Base-by-base conservation (phyloP, 257 asterid genomes). In the Sherardia arvensis region DNA sequence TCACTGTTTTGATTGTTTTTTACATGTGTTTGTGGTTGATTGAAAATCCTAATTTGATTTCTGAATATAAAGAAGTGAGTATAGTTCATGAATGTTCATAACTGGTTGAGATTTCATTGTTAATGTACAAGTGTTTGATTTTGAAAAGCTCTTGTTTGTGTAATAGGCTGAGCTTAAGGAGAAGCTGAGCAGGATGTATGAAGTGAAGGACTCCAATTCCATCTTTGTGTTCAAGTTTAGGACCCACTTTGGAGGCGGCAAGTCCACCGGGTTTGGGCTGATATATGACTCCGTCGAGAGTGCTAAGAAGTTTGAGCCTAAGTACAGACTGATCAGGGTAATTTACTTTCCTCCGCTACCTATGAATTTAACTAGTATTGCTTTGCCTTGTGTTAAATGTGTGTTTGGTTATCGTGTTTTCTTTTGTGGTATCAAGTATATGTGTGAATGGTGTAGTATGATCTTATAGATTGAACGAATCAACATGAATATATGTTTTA, bases 211-310 rank as follows among this genome's bases (percentile, higher is more conserved):
- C 25, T 72, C 86, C 12, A 91, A 91, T 75, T 71, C 95, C 62
- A 91, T 87, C 68, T 91, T 87, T 30, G 95, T 91, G 43, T 91
- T 91, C 78, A 91, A 91, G 84, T 91, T 87, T 83, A 78, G 97
- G 78, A 87, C 97, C 27, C 97, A 91, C 77, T 91, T 91, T 71
- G 97, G 97, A 73, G 97, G 97, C 36, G 97, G 97, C 70, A 91
- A 91, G 74, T 91, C 97, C 21, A 91, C 97, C 6, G 96, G 96
- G 8, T 87, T 91, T 69, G 96, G 96, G 20, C 73, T 91, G 87
- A 91, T 91, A 59, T 87, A 91, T 17, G 97, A 91, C 62, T 78
- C 94, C 9, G 97, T 91, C 22, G 97, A 91, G 74, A 91, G 77
- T 49, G 97, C 97, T 0, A 90, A 87, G 85, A 90, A 90, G 59